phyloP scores from a whole-genome alignment of 768 basidiomycete species.

The Leccinum subtestaceum region DNA sequence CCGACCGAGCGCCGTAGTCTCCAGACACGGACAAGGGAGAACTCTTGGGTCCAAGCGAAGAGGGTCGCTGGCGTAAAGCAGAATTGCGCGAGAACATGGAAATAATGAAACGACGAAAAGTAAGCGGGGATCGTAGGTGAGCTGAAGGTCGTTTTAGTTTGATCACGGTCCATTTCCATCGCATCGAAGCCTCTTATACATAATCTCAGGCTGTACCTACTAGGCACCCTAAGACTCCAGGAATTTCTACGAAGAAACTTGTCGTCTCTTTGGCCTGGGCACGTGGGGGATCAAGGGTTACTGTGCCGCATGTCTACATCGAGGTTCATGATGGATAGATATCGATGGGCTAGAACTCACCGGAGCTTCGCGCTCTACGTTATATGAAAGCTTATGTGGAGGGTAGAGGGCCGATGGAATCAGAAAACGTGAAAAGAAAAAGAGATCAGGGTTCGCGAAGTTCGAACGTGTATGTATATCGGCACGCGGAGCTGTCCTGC shows the following conservation, averaged over 20 bases:
- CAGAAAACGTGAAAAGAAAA: not conserved
- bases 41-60: not conserved
- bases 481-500: no score
- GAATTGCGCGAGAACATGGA: conserved; percentile 11
- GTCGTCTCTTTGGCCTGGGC: not conserved
- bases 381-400: no score
- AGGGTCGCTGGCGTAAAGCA: conserved; percentile 1
- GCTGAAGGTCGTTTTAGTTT: not conserved
- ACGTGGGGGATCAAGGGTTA: not conserved
- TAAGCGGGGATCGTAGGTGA: not conserved
- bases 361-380: not conserved
- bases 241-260: not conserved
- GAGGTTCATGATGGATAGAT: not conserved
- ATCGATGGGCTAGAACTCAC: not conserved
- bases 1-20: conserved; percentile 1
- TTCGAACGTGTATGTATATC: not conserved
- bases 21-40: conserved; percentile 13
- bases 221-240: not conserved
- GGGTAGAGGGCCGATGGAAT: not conserved
- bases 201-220: not conserved
- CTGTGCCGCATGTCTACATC: not conserved
- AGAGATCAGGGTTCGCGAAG: not conserved
- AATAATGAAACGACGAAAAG: not conserved
- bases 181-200: not conserved
- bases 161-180: not conserved